phyloP scores from a whole-genome alignment of 176 grass and related monocot species.

The Raddia distichophylla region DNA sequence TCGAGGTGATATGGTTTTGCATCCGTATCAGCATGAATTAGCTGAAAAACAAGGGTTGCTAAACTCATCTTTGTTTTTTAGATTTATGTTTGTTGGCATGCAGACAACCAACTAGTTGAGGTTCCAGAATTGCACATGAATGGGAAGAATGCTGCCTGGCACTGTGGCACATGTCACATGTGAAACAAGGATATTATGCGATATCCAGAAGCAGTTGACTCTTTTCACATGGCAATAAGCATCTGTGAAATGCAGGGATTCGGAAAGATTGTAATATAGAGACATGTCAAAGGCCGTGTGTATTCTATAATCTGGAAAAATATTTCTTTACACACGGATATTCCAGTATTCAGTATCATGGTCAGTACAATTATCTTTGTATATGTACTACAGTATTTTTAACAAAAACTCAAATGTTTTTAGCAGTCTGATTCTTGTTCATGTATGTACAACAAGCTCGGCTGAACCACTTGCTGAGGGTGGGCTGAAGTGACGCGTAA shows the following conservation, averaged over 20 bases:
- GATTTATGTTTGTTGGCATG: not conserved
- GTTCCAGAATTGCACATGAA: not conserved
- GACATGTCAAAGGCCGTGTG: not conserved
- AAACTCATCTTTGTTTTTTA: not conserved
- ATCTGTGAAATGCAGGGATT: not conserved
- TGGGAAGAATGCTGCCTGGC: not conserved
- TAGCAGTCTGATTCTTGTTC: not conserved
- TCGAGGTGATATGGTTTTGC: conserved; percentile 3
- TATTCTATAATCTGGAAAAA: not conserved
- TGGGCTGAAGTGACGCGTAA: not conserved
- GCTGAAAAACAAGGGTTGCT: not conserved
- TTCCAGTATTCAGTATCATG: conserved; percentile 1
- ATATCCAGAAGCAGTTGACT: not conserved
- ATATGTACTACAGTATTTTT: conserved; percentile 20
- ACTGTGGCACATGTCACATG: not conserved
- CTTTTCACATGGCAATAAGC: not conserved
- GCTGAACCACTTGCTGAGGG: not conserved
- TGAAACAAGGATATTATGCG: not conserved
- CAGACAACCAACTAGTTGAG: not conserved
- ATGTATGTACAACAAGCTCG: not conserved
- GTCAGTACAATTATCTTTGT: not conserved
- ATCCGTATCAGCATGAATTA: conserved; percentile 34
- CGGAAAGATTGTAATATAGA: not conserved
- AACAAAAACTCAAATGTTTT: not conserved
- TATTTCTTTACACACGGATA: conserved; percentile 10